Percentiles rank a stretch among this genome's conserved stretches.
Conservation (phyloP, 257 asterid species). For the Verbena officinalis region DNA sequence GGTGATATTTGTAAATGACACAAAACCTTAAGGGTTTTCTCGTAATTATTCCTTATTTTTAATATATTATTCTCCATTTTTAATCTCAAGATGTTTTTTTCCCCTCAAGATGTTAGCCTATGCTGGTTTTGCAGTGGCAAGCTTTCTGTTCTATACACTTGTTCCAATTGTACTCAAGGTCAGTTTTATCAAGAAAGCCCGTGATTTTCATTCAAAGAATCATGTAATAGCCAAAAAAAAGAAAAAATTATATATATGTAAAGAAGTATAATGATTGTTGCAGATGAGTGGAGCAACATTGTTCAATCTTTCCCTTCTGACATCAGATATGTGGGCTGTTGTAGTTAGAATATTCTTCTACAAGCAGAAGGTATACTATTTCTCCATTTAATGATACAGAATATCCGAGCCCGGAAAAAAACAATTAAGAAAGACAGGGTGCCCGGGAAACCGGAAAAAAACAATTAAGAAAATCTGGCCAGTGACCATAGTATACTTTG, state of each 20-base stretch:
- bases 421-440: no score
- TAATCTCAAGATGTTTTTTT: not conserved
- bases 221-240: no score
- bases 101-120: slow-evolving; percentile 60
- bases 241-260: no score
- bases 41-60: no score
- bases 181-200: not conserved
- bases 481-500: no score
- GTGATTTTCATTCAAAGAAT: not conserved
- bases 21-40: no score
- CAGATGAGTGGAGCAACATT: slow-evolving; percentile 83
- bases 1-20: no score
- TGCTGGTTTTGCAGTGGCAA: slow-evolving; percentile 46
- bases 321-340: slow-evolving; percentile 90
- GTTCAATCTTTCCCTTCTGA: slow-evolving; percentile 75
- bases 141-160: slow-evolving; percentile 58
- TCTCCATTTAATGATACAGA: no score
- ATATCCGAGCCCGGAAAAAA: no score
- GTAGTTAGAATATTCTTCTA: slow-evolving; percentile 63
- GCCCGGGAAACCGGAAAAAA: no score
- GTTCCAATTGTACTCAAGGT: slow-evolving; percentile 35
- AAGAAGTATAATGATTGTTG: not conserved
- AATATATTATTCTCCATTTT: no score
- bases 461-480: no score
- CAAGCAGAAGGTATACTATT: slow-evolving; percentile 53